A percentile compares a stretch with the other conserved stretches of the same genome.
These are phyloP conservation scores for Spirogloea muscicola DNA, from an alignment of 139 green algal genomes.

Conservation along the genomic window DNA sequence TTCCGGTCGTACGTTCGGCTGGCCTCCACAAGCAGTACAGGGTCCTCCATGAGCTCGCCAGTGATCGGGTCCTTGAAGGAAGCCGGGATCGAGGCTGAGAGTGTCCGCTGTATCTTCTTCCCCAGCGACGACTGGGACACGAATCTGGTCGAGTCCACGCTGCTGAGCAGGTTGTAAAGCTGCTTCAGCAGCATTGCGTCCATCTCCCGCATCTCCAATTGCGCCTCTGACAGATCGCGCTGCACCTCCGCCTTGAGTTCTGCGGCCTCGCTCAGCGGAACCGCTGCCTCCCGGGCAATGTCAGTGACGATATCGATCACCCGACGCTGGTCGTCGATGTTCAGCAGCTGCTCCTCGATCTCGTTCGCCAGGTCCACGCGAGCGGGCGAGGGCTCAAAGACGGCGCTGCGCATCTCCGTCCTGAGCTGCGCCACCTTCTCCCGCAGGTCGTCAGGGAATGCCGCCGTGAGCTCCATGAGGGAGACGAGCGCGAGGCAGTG, in stretches of 20 bases:
- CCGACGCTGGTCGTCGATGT: not conserved
- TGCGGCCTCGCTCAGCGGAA: not conserved
- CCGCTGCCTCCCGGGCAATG: not conserved
- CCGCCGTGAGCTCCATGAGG: conserved; percentile 5
- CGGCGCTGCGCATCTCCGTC: conserved; percentile 5
- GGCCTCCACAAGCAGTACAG: conserved; percentile 46
- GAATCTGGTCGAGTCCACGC: no score
- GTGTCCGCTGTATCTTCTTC: conserved; percentile 10
- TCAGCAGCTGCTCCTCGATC: not conserved
- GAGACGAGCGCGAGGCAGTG: conserved; percentile 24
- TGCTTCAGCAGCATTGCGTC: conserved; percentile 19
- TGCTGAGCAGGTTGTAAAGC: conserved; percentile 15
- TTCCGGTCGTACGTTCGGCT: conserved; percentile 46
- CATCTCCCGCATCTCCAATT: conserved; percentile 6
- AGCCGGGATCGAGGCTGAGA: conserved; percentile 6
- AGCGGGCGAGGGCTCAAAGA: conserved; percentile 12
- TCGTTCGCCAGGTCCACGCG: not conserved
- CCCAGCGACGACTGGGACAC: no score
- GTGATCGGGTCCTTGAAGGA: conserved; percentile 43
- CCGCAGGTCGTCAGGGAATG: not conserved
- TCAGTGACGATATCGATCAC: conserved; percentile 1
- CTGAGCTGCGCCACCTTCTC: conserved; percentile 14
- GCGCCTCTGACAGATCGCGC: conserved; percentile 13
- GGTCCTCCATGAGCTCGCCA: conserved; percentile 47
- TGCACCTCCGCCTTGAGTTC: conserved; percentile 29